Evolutionary conservation across 768 basidiomycete species (phyloP).

Genomic region (Suillus americanus): DNA sequence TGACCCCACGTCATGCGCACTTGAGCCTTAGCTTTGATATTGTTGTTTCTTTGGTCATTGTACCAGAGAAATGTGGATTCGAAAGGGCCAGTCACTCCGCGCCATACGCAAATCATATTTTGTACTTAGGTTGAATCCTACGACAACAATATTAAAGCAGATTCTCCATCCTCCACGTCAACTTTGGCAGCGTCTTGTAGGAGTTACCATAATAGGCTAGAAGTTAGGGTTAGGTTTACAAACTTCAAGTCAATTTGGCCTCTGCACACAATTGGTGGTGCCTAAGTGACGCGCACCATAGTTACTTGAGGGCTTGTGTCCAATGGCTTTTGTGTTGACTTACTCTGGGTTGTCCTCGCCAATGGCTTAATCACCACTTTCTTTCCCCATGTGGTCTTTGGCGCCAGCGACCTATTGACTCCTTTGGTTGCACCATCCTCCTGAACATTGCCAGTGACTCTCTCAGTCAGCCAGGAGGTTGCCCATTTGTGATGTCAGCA

Average conservation of each 20-base stretch:
- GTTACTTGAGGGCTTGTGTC: too few relatives aligned
- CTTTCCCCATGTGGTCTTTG: too few relatives aligned
- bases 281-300: constrained; percentile 1
- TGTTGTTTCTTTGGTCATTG: not conserved
- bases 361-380: too few relatives aligned
- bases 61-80: not conserved
- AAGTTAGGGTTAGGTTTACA: constrained; percentile 2
- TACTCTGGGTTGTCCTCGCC: too few relatives aligned
- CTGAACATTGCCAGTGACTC: too few relatives aligned
- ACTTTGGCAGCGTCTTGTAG: not conserved
- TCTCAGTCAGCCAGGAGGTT: too few relatives aligned
- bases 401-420: too few relatives aligned
- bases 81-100: not conserved
- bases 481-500: too few relatives aligned
- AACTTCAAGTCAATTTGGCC: constrained; percentile 1
- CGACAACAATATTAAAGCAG: not conserved
- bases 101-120: not conserved
- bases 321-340: too few relatives aligned
- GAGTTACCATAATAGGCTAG: too few relatives aligned
- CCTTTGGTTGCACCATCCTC: too few relatives aligned
- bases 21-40: not conserved
- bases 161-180: not conserved
- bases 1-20: not conserved
- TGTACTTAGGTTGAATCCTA: not conserved
- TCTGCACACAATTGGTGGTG: constrained; percentile 5